Evolutionary conservation across 2,329 filamentous ascomycete genomes (phyloP), one percentile per base, ranked within the genome.

Genomic region (Cordyceps javanica): DNA sequence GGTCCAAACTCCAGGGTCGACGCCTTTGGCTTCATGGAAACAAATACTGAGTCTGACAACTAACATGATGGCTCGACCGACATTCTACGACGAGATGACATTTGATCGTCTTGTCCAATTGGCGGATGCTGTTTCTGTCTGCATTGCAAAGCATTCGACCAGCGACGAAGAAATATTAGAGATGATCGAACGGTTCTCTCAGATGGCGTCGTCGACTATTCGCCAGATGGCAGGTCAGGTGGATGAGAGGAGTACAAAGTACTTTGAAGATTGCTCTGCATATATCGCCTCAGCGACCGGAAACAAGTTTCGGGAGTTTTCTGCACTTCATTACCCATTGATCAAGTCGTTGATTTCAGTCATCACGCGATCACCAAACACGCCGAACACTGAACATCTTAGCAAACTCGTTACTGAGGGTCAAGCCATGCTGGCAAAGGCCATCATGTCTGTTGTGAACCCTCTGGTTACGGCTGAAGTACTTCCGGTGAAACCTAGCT

Each of bases 31-130:
- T 10, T 62, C 65, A 10, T 75, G 72, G 69, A 72, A 69, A 51
- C 59, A 70, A 10, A 63, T 78, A 5, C 67, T 83, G 7, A 72
- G 74, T 21, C 62, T 83, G 49, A 73, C 76, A 61, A 66, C 73
- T 3, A 82, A 79, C 62, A 66, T 82, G 25, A 80, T 82, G 74
- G 66, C 68, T 5, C 72, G 73, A n/a, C 73, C 80, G 0, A 81
- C 78, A 0, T 80, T 80, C 57, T 79, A 82, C 61, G 69, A 78
- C 61, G 70, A 66, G 0, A 75, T 82, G 69, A 64, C 60, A 1
- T 82, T 76, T 51, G 61, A 64, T 0, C 66, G 74, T 55, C 66
- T 74, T 5, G 64, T 70, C 2, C 65, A 67, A 5, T 60, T 72
- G 9, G 72, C 73, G 2, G 66, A 73, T 38, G 65, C 66, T 7